Percentiles rank a stretch among this genome's conserved stretches.
Conservation (phyloP, 1,284 basidiomycete genomes). For the Cutaneotrichosporon cyanovorans region DNA sequence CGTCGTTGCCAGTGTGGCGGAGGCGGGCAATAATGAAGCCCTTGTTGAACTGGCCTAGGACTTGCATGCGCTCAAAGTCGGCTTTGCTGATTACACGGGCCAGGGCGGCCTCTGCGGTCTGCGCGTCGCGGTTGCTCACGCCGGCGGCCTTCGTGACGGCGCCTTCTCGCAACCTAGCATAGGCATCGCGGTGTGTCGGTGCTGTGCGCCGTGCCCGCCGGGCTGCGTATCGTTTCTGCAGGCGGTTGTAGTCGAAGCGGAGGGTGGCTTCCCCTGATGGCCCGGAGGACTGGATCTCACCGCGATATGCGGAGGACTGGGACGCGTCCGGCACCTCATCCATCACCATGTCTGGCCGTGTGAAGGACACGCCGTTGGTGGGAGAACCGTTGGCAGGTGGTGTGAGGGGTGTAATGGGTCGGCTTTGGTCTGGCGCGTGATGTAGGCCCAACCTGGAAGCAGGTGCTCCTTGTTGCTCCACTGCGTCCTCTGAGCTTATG, state of each 20-base stretch:
- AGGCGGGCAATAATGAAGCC: constrained; percentile 88
- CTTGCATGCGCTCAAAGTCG: constrained; percentile 77
- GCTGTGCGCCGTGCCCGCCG: background rate
- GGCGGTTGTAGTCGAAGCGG: constrained; percentile 30
- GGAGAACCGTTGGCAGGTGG: too few relatives aligned
- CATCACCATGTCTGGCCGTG: background rate
- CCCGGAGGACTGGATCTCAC: constrained; percentile 31
- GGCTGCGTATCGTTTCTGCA: constrained; percentile 21
- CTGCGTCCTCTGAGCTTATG: too few relatives aligned
- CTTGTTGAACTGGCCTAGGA: constrained; percentile 91
- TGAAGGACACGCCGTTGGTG: background rate
- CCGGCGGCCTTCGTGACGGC: constrained; percentile 49
- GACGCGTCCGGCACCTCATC: background rate
- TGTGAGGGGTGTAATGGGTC: too few relatives aligned
- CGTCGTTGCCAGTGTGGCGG: constrained; percentile 25
- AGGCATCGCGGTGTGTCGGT: constrained; percentile 22
- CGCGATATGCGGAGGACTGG: constrained; percentile 19
- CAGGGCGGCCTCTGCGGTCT: constrained; percentile 62
- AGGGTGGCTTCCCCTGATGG: constrained; percentile 32
- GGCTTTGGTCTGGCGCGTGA: too few relatives aligned
- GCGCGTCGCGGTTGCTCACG: constrained; percentile 55
- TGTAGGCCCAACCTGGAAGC: too few relatives aligned
- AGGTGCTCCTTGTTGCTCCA: too few relatives aligned
- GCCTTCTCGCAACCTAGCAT: constrained; percentile 18
- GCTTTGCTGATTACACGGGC: constrained; percentile 77